These are phyloP conservation scores for Tylopilus intermedius DNA, from an alignment of 768 basidiomycete genomes.

Conservation along the genomic window DNA sequence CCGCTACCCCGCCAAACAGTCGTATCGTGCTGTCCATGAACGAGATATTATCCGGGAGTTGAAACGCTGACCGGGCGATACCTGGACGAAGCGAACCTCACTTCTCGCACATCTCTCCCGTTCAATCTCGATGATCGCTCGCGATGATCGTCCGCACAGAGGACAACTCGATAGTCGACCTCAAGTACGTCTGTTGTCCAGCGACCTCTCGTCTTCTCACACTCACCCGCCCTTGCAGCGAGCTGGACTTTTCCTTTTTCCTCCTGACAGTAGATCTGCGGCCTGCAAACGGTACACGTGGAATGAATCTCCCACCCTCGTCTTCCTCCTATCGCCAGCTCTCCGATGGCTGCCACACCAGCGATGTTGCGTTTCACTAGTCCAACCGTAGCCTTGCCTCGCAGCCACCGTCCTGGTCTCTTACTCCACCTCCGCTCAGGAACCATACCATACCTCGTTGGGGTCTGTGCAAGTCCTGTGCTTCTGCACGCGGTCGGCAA, in stretches of 20 bases:
- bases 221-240: constrained; percentile 39
- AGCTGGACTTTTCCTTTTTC: constrained; percentile 84
- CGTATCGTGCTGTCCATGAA: too few relatives aligned
- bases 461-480: constrained; percentile 1
- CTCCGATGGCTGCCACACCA: constrained; percentile 34
- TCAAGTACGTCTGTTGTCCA: constrained; percentile 53
- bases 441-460: constrained; percentile 27
- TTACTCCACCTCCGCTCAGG: constrained; percentile 43
- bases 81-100: too few relatives aligned
- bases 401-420: constrained; percentile 40
- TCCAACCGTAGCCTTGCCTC: constrained; percentile 32
- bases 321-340: constrained; percentile 64
- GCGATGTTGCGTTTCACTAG: constrained; percentile 33
- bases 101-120: too few relatives aligned
- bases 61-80: too few relatives aligned
- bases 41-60: too few relatives aligned
- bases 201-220: neutral
- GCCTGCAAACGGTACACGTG: constrained; percentile 74
- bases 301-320: constrained; percentile 87
- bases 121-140: too few relatives aligned
- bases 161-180: constrained; percentile 62
- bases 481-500: too few relatives aligned
- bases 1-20: too few relatives aligned
- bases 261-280: constrained; percentile 90
- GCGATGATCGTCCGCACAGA: constrained; percentile 64